Percentiles rank a stretch among this genome's conserved stretches.
Conservation (phyloP, 2,329 filamentous ascomycete species). For the Pseudocercospora crystallina region DNA sequence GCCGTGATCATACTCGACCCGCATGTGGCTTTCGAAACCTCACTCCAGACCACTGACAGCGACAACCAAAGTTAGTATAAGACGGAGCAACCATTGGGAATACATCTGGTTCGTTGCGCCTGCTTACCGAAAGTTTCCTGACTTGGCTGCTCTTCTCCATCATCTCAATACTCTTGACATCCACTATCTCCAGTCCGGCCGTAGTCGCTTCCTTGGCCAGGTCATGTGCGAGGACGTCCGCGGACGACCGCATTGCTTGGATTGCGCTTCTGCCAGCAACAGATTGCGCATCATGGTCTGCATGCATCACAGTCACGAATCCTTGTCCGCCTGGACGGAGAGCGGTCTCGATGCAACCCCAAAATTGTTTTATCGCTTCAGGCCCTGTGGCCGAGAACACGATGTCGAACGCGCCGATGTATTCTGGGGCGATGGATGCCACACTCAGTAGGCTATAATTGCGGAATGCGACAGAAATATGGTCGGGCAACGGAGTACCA, state of each 20-base stretch:
- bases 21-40: too few species aligned
- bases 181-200: slow-evolving; percentile 33
- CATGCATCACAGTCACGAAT: slow-evolving; percentile 68
- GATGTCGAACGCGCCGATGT: slow-evolving; percentile 5
- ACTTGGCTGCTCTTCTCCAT: slow-evolving; percentile 11
- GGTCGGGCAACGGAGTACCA: background rate
- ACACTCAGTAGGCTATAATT: slow-evolving; percentile 7
- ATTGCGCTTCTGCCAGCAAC: slow-evolving; percentile 63
- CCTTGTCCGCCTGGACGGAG: slow-evolving; percentile 49
- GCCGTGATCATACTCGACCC: too few species aligned
- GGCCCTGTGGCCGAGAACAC: slow-evolving; percentile 63
- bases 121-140: too few species aligned
- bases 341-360: slow-evolving; percentile 48
- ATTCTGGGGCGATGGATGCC: slow-evolving; percentile 12
- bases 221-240: slow-evolving; percentile 28
- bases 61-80: slow-evolving; percentile 66
- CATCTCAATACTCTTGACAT: slow-evolving; percentile 18
- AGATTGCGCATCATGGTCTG: slow-evolving; percentile 59
- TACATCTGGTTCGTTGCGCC: too few species aligned
- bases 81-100: too few species aligned
- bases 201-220: slow-evolving; percentile 40
- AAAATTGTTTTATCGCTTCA: slow-evolving; percentile 55
- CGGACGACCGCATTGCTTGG: slow-evolving; percentile 53
- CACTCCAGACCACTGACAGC: slow-evolving; percentile 62
- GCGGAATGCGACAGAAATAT: slow-evolving; percentile 5